Percentiles rank a stretch among this genome's conserved stretches.
phyloP scores from a whole-genome alignment of 495 filamentous ascomycete species.

The Emericellopsis terricola region DNA sequence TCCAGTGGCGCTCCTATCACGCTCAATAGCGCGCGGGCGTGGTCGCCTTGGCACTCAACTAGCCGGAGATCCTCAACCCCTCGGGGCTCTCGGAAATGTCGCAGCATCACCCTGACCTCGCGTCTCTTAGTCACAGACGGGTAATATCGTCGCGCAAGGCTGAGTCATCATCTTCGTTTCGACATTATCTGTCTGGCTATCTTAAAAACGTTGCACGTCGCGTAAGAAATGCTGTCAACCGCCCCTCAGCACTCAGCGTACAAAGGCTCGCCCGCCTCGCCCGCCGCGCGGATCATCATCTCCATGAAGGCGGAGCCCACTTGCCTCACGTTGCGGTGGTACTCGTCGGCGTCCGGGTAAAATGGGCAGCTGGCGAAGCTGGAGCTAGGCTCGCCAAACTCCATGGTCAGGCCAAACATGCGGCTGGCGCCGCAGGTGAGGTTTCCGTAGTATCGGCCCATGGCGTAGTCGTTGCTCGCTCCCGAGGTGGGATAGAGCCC shows the following conservation, averaged over 20 bases:
- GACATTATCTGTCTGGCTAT: too few relatives aligned
- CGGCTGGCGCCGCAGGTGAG: constrained; percentile 5
- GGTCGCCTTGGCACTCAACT: too few relatives aligned
- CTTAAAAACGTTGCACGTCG: too few relatives aligned
- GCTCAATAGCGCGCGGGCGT: too few relatives aligned
- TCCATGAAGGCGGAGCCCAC: constrained; percentile 23
- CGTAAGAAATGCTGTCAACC: too few relatives aligned
- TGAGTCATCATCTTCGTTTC: too few relatives aligned
- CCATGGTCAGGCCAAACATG: constrained; percentile 19
- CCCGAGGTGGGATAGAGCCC: constrained; percentile 19
- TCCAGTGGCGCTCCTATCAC: too few relatives aligned
- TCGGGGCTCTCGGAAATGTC: too few relatives aligned
- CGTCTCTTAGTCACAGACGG: too few relatives aligned
- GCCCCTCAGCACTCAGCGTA: background rate
- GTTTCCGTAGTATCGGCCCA: constrained; percentile 7
- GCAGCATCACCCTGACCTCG: too few relatives aligned
- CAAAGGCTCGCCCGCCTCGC: background rate
- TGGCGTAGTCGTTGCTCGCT: constrained; percentile 18
- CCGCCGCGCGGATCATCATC: background rate
- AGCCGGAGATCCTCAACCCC: too few relatives aligned
- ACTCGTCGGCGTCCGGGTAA: constrained; percentile 17
- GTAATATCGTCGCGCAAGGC: too few relatives aligned
- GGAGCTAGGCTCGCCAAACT: constrained; percentile 22
- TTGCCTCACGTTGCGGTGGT: constrained; percentile 15
- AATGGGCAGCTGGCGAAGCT: constrained; percentile 10